A percentile compares a stretch with the other conserved stretches of the same genome.
Evolutionary conservation across 768 basidiomycete genomes (phyloP).

Genomic region (Russula abietina): DNA sequence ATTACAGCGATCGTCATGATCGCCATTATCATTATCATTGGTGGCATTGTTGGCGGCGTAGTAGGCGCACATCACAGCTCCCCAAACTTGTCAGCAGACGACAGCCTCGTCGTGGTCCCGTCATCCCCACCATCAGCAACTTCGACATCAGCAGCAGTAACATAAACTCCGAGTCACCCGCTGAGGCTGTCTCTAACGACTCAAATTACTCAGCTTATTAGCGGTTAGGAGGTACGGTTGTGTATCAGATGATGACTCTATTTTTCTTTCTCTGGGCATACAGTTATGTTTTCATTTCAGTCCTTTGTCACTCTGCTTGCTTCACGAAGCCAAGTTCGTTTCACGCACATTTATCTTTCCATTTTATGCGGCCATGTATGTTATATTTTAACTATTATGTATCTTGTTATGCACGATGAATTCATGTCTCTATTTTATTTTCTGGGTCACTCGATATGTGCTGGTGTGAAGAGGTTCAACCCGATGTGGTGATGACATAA

Average conservation of each 20-base stretch:
- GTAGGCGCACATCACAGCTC: constrained; percentile 40
- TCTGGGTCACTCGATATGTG: neutral
- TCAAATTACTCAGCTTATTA: no score
- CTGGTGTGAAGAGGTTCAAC: neutral
- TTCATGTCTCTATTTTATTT: neutral
- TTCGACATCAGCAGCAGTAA: no score
- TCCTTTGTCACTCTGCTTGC: neutral
- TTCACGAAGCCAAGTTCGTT: neutral
- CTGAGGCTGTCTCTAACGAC: no score
- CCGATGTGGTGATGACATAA: neutral
- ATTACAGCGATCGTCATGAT: constrained; percentile 37
- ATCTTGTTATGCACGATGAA: neutral
- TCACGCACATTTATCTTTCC: neutral
- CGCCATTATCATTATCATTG: constrained; percentile 40
- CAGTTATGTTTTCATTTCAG: neutral
- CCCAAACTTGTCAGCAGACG: no score
- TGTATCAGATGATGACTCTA: neutral
- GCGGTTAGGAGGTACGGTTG: neutral
- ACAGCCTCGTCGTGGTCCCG: no score
- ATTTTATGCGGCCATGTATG: constrained; percentile 7
- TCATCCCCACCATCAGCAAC: no score
- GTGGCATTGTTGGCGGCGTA: constrained; percentile 50
- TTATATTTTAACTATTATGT: neutral
- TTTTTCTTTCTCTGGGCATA: neutral
- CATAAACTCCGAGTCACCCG: no score